Evolutionary conservation across 2,329 filamentous ascomycete species (phyloP), one percentile per base, ranked within the genome.

Genomic region (Dactylellina leptospora): DNA sequence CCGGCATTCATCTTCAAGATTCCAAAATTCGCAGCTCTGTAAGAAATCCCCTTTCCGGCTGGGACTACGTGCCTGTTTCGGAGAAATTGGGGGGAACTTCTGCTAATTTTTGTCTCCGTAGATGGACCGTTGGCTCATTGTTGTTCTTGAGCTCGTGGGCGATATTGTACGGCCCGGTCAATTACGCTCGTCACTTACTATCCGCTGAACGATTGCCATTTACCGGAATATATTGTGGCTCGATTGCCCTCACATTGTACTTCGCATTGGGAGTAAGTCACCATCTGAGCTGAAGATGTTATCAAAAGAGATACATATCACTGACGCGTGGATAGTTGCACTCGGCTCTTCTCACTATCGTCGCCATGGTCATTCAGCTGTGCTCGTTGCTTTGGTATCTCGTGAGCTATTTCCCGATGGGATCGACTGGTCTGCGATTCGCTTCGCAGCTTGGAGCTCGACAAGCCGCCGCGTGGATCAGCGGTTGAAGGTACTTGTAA

Each of bases 321-420:
- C 54, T 64, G 50, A 74, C 40, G 13, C 18, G 40, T 77, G 75
- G 78, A 75, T 77, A 96, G 92, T 87, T 96, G 75, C 90, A 90
- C 79, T 93, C 85, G 79, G 92, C 90, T 40, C 81, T 96, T 74
- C 86, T 97, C 75, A 97, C 95, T 13, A 83, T 97, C 60, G 82
- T 97, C 74, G 90, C 92, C 20, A 88, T 91, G 73, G 84, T 97
- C 71, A 82, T 93, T 76, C 95, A 99, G 80, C 84, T 97, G 60
- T 88, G 88, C 58, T 90, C 90, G 74, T 83, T 97, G 74, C 75
- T 91, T 48, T 97, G 93, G 93, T 97, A 97, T 81, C 84, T 97
- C 48, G 88, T 97, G 80, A 96, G 91, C 81, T 99, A 99, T 81
- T 97, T 97, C 78, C 95, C 95, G 23, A 96, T 97, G 93, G 95